A percentile compares a stretch with the other conserved stretches of the same genome.
These are phyloP conservation scores for Phyllosticta capitalensis DNA, from an alignment of 2,329 filamentous ascomycete genomes.

Conservation along the genomic window DNA sequence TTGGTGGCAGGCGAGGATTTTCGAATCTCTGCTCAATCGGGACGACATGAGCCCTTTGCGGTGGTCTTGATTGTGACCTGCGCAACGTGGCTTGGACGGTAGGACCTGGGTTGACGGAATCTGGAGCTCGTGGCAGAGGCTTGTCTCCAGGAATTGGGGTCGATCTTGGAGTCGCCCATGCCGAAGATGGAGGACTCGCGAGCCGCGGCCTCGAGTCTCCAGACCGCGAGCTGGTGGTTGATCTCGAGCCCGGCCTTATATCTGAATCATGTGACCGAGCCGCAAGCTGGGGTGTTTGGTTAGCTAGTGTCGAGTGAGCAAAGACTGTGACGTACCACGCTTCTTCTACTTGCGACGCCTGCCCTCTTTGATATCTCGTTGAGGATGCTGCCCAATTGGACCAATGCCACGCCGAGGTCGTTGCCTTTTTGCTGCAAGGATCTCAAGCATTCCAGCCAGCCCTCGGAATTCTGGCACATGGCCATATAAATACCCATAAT, in stretches of 20 bases:
- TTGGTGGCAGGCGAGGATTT: conserved; percentile 6
- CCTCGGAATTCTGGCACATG: conserved; percentile 87
- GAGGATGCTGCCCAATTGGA: conserved; percentile 66
- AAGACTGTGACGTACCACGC: conserved; percentile 50
- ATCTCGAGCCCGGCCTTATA: conserved; percentile 8
- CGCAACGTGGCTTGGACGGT: conserved; percentile 1
- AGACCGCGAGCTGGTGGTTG: conserved; percentile 4
- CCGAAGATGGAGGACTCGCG: conserved; percentile 5
- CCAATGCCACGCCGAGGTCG: conserved; percentile 58
- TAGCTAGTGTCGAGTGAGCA: background rate
- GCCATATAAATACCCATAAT: conserved; percentile 69
- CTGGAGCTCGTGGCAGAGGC: conserved; percentile 9
- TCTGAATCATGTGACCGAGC: conserved; percentile 7
- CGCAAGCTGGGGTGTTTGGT: conserved; percentile 3
- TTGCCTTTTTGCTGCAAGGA: conserved; percentile 66
- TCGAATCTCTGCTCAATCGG: conserved; percentile 11
- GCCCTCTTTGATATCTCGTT: conserved; percentile 80
- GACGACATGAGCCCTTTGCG: conserved; percentile 3
- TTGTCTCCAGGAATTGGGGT: conserved; percentile 8
- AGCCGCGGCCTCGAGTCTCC: conserved; percentile 7
- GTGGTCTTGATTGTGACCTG: conserved; percentile 5
- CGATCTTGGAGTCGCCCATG: conserved; percentile 3
- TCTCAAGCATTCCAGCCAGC: conserved; percentile 74
- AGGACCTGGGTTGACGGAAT: background rate
- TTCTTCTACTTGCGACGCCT: conserved; percentile 70